A percentile compares a stretch with the other conserved stretches of the same genome.
These are phyloP conservation scores for Aspergillus haitiensis DNA, from an alignment of 495 filamentous ascomycete species.

Conservation along the genomic window DNA sequence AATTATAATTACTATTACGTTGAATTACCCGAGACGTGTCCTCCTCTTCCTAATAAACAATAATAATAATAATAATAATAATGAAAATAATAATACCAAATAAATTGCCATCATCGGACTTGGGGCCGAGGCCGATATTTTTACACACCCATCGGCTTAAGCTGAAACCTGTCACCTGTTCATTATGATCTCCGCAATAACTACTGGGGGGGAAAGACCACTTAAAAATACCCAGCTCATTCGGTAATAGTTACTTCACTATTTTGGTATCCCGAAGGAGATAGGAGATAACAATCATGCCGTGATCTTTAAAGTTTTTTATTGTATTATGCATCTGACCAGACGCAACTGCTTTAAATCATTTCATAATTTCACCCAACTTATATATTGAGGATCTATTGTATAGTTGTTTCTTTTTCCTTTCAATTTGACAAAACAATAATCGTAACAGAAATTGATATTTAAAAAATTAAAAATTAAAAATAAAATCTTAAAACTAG, in stretches of 20 bases:
- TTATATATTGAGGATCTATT: too few species aligned
- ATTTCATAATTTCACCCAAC: too few species aligned
- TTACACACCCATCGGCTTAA: background rate
- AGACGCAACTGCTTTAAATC: too few species aligned
- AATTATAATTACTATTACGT: background rate
- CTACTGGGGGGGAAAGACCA: background rate
- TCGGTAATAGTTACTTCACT: background rate
- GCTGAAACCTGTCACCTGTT: background rate
- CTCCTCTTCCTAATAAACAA: background rate
- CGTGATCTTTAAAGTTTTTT: too few species aligned
- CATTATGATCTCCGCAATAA: background rate
- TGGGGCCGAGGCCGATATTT: slow-evolving; percentile 13
- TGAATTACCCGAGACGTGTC: background rate
- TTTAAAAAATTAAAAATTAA: background rate
- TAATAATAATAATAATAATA: too few species aligned
- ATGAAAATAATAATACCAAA: slow-evolving; percentile 11
- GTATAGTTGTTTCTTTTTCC: background rate
- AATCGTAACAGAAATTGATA: background rate
- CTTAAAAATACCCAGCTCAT: background rate
- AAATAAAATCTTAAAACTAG: background rate
- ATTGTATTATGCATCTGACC: too few species aligned
- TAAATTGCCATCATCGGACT: slow-evolving; percentile 17
- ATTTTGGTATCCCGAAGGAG: too few species aligned
- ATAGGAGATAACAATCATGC: too few species aligned
- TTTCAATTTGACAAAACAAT: background rate